Conservation (phyloP, 2,329 filamentous ascomycete species). For the Fusarium heterosporum region DNA sequence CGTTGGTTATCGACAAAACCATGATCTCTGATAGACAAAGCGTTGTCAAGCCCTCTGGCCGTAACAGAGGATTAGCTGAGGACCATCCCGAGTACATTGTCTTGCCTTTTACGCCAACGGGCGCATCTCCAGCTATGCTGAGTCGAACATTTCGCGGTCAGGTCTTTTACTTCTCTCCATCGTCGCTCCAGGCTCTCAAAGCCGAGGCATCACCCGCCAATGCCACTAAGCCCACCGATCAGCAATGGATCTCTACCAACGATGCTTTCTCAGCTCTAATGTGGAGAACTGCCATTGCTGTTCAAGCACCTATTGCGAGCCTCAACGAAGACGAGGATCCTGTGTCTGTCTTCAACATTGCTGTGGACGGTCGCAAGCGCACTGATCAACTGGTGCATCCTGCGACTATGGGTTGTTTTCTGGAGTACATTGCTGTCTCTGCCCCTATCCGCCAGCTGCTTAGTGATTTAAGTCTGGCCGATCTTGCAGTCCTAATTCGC, state of each 20-base stretch:
- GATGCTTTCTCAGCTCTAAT: slow-evolving; percentile 31
- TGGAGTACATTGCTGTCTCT: slow-evolving; percentile 22
- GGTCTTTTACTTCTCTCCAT: slow-evolving; percentile 31
- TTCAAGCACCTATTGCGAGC: slow-evolving; percentile 12
- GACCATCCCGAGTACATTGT: slow-evolving; percentile 23
- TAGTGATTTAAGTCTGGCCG: slow-evolving; percentile 2
- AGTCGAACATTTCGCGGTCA: slow-evolving; percentile 15
- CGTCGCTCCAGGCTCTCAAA: slow-evolving; percentile 18
- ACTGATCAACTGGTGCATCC: slow-evolving; percentile 19
- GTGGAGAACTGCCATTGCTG: slow-evolving; percentile 23
- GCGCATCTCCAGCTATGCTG: slow-evolving; percentile 15
- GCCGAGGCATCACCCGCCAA: slow-evolving; percentile 3
- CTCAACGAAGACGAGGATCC: slow-evolving; percentile 12
- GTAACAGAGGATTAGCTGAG: slow-evolving; percentile 10
- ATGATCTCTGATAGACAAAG: slow-evolving; percentile 14
- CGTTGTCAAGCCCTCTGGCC: slow-evolving; percentile 8
- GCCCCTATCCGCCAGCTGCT: slow-evolving; percentile 23
- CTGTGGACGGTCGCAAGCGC: slow-evolving; percentile 23
- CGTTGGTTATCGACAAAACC: neutral
- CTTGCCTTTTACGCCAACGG: slow-evolving; percentile 11
- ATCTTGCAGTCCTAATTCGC: slow-evolving; percentile 23
- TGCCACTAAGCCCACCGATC: slow-evolving; percentile 1
- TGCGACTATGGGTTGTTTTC: slow-evolving; percentile 23
- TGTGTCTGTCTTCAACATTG: slow-evolving; percentile 14
- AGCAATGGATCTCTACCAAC: slow-evolving; percentile 31